Base-by-base conservation (phyloP, 805 yeast genomes). In the Monosporozyma aquatica region DNA sequence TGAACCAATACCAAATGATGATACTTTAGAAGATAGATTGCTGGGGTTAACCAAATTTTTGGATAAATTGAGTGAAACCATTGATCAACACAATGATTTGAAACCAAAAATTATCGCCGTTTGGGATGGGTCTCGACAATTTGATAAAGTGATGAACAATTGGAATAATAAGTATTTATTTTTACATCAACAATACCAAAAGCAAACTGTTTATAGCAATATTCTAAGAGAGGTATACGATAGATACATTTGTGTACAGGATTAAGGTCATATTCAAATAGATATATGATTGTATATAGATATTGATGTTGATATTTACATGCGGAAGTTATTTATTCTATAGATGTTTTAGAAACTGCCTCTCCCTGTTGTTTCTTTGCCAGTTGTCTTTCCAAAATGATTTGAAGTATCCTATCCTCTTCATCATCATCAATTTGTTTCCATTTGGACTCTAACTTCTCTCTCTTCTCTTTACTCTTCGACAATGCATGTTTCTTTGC, bases 401-500 rank as follows among this genome's bases (percentile, higher is more conserved):
- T 76, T 65, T 75, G 76, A 55, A 86, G 69, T 47, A 82, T 77
- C 9, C 74, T 75, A 51, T 80, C 79, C 54, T 83, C 83, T 52
- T 76, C 78, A 53, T 85, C 95, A 55, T 86, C 95, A 47, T 78
- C 81, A 43, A 73, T 64, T 50, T 72, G 61, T 55, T 77, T 76
- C 74, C 80, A 76, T 52, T 71, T 75, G 44, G 67, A 67, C 38
- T 77, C 80, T 30, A 77, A 62, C 40, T 61, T 65, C 56, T 75
- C 72, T 39, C 76, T 74, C 58, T 74, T 77, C 43, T 74, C 77
- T 42, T 74, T 71, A 40, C 81, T 75, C 51, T 68, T 67, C n/a
- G 56, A 44, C 7, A 70, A 63, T 43, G 68, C 74, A 46, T 69
- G 78, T 55, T 73, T 77, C 57, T 78, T 81, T 26, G 75, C 77